Evolutionary conservation across 2,329 filamentous ascomycete species (phyloP).

Genomic region (Hypomyces perniciosus): DNA sequence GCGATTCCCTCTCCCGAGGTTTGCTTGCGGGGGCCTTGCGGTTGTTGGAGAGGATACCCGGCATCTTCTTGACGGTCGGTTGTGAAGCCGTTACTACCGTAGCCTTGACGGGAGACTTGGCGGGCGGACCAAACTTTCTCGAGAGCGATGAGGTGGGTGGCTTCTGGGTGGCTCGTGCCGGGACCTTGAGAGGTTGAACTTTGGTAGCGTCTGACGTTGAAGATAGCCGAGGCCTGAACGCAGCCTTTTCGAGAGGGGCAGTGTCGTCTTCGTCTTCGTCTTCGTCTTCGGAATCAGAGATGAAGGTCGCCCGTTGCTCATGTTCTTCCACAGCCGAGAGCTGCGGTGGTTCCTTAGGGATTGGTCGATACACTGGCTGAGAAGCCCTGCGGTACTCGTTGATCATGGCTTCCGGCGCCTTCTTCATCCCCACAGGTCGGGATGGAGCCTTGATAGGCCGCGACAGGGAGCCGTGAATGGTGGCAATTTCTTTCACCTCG

Average conservation of each 20-base stretch:
- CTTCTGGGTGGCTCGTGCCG: not conserved
- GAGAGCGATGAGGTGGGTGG: not conserved
- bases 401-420: constrained; percentile 49
- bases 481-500: constrained; percentile 49
- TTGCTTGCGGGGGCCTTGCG: constrained; percentile 18
- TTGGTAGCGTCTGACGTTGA: not conserved
- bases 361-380: constrained; percentile 28
- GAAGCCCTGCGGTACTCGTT: constrained; percentile 44
- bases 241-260: not conserved
- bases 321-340: constrained; percentile 24
- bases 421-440: constrained; percentile 36
- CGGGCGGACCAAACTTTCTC: constrained; percentile 6
- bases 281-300: constrained; percentile 35
- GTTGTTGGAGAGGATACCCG: constrained; percentile 24
- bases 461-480: constrained; percentile 41
- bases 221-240: not conserved
- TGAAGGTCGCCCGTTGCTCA: constrained; percentile 31
- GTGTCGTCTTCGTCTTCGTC: constrained; percentile 17
- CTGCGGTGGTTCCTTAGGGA: constrained; percentile 17
- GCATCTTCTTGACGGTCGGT: constrained; percentile 4
- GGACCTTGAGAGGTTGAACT: constrained; percentile 11
- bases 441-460: constrained; percentile 21
- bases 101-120: constrained; percentile 2
- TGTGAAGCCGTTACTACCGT: not conserved
- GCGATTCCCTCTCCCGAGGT: constrained; percentile 11